Evolutionary conservation across 495 filamentous ascomycete species (phyloP), one percentile per base, ranked within the genome.

Genomic region (Hypomontagnella submonticulosa): DNA sequence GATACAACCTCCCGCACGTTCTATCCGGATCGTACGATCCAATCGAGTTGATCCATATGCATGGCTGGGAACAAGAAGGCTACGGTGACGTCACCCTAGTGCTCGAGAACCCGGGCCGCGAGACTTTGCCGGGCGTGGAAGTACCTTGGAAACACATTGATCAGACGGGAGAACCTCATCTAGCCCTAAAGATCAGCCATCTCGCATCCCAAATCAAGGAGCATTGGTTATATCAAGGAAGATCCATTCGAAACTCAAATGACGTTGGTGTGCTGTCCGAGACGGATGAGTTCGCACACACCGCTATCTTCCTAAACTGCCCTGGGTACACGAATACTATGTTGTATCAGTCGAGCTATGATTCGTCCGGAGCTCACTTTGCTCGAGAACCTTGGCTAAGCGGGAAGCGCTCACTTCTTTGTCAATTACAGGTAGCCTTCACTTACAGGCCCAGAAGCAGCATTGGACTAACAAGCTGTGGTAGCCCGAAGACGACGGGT

Each of bases 1-100:
- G 42, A 43, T 66, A 40, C 33, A 59, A 59, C 34, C 33, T 66
- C n/a, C 55, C 55, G 4, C 47, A 59, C 4, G 41, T 66, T 41
- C 55, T 66, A 13, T 53, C 62, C 20, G 54, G 62, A 13, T 59
- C 62, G 37, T 66, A 66, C 16, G 62, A 66, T 36, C 40, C 62
- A 38, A 66, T 66, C 15, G 62, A 66, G 15, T 19, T 49, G 12
- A 57, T 65, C 23, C 61, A 66, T 40, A 51, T 57, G 46, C 62
- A 54, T 11, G 62, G 55, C 12, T 59, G 62, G 62, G 62, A 66
- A 13, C 47, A 38, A 4, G 62, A 59, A 34, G 55, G 27, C 13
- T 58, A 43, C 27, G 49, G 41, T 9, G 56, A 61, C 15, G 16
- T 51, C 27, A 12, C n/a, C 9, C 36, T 60, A 2, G 43, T 51